Evolutionary conservation across 2,329 filamentous ascomycete species (phyloP).

Genomic region (Sclerotinia glacialis): DNA sequence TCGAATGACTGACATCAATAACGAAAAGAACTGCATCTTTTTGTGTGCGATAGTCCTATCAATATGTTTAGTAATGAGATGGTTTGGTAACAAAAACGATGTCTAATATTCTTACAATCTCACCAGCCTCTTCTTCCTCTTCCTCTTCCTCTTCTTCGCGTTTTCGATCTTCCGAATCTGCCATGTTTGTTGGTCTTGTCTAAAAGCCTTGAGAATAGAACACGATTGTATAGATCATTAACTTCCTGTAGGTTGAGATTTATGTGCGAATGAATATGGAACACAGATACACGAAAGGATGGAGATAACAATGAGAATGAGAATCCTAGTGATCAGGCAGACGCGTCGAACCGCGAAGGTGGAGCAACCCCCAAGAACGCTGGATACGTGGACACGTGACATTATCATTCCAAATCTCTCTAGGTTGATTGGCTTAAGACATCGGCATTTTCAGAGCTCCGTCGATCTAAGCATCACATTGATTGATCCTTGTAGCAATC

Average conservation of each 20-base stretch:
- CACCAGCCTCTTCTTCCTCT: slow-evolving; percentile 66
- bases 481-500: slow-evolving; percentile 15
- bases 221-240: not conserved
- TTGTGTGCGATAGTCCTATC: slow-evolving; percentile 79
- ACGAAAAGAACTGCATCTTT: slow-evolving; percentile 99
- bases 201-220: not conserved
- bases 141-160: slow-evolving; percentile 63
- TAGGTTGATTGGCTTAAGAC: not conserved
- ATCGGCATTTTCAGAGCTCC: slow-evolving; percentile 13
- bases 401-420: not conserved
- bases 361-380: not conserved
- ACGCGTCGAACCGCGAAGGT: slow-evolving; percentile 18
- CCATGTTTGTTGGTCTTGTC: slow-evolving; percentile 24
- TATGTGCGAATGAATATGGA: not conserved
- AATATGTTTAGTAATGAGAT: not conserved
- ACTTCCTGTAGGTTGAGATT: not conserved
- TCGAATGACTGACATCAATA: slow-evolving; percentile 85
- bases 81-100: slow-evolving; percentile 24
- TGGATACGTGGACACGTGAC: slow-evolving; percentile 8
- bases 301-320: not conserved
- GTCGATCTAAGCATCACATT: not conserved
- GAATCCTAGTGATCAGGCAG: slow-evolving; percentile 8
- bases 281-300: not conserved
- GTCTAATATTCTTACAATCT: slow-evolving; percentile 48
- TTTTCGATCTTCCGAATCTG: slow-evolving; percentile 30